Base-by-base conservation (phyloP, 1,139 yeast genomes). In the Suhomyces maxii region DNA sequence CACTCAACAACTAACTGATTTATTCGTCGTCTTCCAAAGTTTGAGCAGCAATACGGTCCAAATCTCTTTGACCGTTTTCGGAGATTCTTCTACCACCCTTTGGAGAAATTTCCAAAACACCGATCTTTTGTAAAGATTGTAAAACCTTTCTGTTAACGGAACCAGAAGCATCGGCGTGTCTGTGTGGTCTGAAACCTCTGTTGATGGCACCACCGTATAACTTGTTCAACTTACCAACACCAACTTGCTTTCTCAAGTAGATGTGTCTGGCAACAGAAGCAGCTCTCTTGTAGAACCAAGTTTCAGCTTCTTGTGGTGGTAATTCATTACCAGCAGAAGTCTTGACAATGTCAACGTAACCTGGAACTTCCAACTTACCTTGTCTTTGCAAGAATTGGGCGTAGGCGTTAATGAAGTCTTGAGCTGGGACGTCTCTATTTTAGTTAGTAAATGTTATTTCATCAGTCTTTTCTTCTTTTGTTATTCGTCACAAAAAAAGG, bases 1-100 rank as follows among this genome's bases (percentile, higher is more conserved):
- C 51, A 51, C 47, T 43, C 33, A 41, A 46, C 42, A 45, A 52
- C 53, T 54, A 55, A 59, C 52, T 59, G 53, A 64, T 58, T 72
- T 74, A 73, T 76, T 84, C 89, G 76, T 88, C 95, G 69, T 85
- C 83, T 80, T 88, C 96, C 77, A 89, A 84, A 75, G 97, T 89
- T 83, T 91, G 97, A 75, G 96, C 97, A 73, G 99, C 99, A 78
- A 93, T 93, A 87, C 99, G 98, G 83, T 93, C 99, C 83, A 93
- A 88, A 83, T 93, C 99, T 87, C 99, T 91, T 84, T 93, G 98
- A 75, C 99, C 99, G 81, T 90, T 89, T 77, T 90, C 97, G 59
- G 98, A 87, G 85, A 93, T 89, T 82, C 93, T 90, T 86, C 99
- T 95, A 77, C 99, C 99, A 77, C 98, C 98, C 81, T 89, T 90